A percentile compares a stretch with the other conserved stretches of the same genome.
phyloP scores from a whole-genome alignment of 2,329 filamentous ascomycete species.

The Aspergillus novofumigatus region DNA sequence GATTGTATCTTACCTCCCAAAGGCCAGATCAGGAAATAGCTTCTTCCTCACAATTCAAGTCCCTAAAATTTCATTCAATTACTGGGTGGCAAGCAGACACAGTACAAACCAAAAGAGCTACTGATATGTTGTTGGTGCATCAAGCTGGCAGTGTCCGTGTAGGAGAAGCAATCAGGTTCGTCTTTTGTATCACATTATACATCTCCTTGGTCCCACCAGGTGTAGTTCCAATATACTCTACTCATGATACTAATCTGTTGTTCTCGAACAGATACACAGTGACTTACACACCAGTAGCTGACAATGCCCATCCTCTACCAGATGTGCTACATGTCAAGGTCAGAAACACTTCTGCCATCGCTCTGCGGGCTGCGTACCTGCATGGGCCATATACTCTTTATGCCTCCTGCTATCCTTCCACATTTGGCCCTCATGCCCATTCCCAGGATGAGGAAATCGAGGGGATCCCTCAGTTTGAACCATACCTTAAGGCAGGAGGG shows the following conservation, averaged over 20 bases:
- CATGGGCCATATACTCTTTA: constrained; percentile 93
- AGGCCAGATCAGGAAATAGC: constrained; percentile 23
- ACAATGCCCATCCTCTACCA: constrained; percentile 85
- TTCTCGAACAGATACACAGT: constrained; percentile 60
- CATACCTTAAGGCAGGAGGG: constrained; percentile 91
- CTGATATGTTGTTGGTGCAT: constrained; percentile 79
- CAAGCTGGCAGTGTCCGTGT: constrained; percentile 90
- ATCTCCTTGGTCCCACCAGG: neutral
- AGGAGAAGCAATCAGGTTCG: constrained; percentile 84
- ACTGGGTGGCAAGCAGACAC: constrained; percentile 31
- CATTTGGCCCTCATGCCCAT: constrained; percentile 78
- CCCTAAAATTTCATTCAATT: constrained; percentile 28
- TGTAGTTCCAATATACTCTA: neutral
- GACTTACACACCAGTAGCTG: constrained; percentile 83
- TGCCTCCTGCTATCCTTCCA: constrained; percentile 76
- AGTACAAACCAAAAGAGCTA: constrained; percentile 17
- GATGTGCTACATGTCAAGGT: constrained; percentile 77
- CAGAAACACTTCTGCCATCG: constrained; percentile 86
- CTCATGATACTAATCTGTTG: neutral
- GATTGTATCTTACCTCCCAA: constrained; percentile 41
- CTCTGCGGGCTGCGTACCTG: constrained; percentile 89
- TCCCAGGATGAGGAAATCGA: constrained; percentile 65
- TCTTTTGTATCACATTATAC: constrained; percentile 2
- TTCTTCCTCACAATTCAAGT: constrained; percentile 16
- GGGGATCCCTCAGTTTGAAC: constrained; percentile 86